Percentiles rank a stretch among this genome's conserved stretches.
These are phyloP conservation scores for Candida albicans DNA, from an alignment of 1,139 yeast genomes.

Conservation along the genomic window DNA sequence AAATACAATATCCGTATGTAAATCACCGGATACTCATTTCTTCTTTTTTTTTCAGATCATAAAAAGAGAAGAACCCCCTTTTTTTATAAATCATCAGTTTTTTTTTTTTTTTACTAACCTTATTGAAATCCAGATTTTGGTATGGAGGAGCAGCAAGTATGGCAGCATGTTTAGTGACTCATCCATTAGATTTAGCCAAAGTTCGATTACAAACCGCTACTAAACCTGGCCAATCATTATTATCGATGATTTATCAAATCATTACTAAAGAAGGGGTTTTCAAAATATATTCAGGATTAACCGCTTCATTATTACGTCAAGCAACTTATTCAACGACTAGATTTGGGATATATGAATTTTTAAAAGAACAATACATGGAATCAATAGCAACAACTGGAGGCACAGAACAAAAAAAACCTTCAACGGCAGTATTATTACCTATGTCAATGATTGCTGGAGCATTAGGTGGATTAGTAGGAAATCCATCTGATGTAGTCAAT, in stretches of 20 bases:
- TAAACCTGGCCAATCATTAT: constrained; percentile 59
- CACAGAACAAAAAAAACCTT: too few species aligned
- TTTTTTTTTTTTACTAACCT: neutral
- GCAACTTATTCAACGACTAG: constrained; percentile 86
- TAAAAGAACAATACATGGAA: constrained; percentile 57
- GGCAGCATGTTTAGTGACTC: constrained; percentile 62
- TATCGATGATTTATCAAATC: constrained; percentile 61
- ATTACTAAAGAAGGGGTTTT: constrained; percentile 63
- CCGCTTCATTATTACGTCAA: constrained; percentile 81
- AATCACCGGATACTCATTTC: too few species aligned
- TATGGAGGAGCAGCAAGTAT: constrained; percentile 65
- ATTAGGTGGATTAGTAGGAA: constrained; percentile 81
- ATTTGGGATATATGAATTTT: constrained; percentile 77
- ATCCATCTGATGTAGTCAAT: constrained; percentile 85
- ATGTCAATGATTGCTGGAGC: constrained; percentile 84
- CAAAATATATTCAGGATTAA: constrained; percentile 75
- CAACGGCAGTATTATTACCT: constrained; percentile 56
- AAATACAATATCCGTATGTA: constrained; percentile 14
- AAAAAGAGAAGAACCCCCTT: too few species aligned
- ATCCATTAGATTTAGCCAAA: constrained; percentile 82
- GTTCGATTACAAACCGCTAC: constrained; percentile 79
- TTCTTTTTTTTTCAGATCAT: too few species aligned
- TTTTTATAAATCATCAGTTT: too few species aligned
- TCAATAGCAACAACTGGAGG: constrained; percentile 21
- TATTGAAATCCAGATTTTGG: constrained; percentile 29